Evolutionary conservation across 495 filamentous ascomycete species (phyloP), one percentile per base, ranked within the genome.

Genomic region (Bathelium albidoporum): DNA sequence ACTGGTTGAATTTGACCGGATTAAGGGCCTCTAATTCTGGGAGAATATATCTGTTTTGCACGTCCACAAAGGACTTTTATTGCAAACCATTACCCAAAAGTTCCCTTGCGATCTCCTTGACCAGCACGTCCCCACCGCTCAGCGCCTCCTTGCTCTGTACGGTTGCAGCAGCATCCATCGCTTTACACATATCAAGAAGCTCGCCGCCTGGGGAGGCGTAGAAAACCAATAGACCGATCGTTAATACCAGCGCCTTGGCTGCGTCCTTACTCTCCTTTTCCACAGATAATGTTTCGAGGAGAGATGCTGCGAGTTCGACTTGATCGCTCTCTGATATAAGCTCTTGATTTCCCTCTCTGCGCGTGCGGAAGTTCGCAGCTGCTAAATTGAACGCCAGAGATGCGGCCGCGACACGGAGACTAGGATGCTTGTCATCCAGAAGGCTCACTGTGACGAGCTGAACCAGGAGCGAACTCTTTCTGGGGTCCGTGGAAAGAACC

Each of bases 361-460:
- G 83, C 41, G 81, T 75, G 58, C 82, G 81, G 69, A 86, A 85
- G 68, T 91, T 90, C 10, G 85, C 79, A 10, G 81, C 73, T 0
- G 90, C 82, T 2, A 97, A 72, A 64, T 97, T 96, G 74, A 92
- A 92, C 0, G 89, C 82, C n/a, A 97, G 75, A 0, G 87, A 87
- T 18, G 91, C 82, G 0, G 91, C 89, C 5, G 90, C 87, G 16
- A 91, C 88, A 32, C 92, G 86, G 24, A 85, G 68, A 32, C 75
- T 72, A 63, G 79, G 22, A 72, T 75, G 72, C 72, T 78, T 58
- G n/a, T 72, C 73, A 69, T 86, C 83, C 2, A 87, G 73, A 3
- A 88, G 79, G 32, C 76, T 80, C 58, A 76, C 73, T 11, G 81
- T 82, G 20, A 81, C 73, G 20, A 86, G 76, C 31, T 74, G 72